Percentiles rank a stretch among this genome's conserved stretches.
phyloP scores from a whole-genome alignment of 1,139 yeast genomes.

The Tardiomyces blankii region DNA sequence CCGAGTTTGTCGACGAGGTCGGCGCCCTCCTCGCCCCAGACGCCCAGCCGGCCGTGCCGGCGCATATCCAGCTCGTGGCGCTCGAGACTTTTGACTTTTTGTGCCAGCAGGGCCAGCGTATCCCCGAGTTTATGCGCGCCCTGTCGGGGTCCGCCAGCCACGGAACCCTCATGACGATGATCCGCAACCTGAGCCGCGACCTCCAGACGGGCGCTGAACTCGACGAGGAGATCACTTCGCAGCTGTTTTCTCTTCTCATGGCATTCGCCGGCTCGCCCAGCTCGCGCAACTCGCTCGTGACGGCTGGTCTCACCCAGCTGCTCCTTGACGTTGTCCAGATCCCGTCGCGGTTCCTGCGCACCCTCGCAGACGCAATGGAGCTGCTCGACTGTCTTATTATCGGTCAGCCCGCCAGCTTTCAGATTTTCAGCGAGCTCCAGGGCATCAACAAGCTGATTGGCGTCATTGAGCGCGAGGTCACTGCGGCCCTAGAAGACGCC shows the following conservation, averaged over 20 bases:
- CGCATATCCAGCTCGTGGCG: conserved; percentile 46
- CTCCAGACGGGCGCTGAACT: conserved; percentile 29
- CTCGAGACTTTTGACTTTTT: conserved; percentile 61
- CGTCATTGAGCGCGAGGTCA: conserved; percentile 56
- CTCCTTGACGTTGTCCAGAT: conserved; percentile 51
- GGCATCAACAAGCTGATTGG: conserved; percentile 59
- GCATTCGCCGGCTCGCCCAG: conserved; percentile 18
- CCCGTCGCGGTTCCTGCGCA: conserved; percentile 39
- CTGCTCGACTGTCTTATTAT: conserved; percentile 44
- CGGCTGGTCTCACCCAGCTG: conserved; percentile 66
- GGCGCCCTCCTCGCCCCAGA: conserved; percentile 61
- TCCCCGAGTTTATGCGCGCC: conserved; percentile 69
- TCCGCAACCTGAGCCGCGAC: conserved; percentile 49
- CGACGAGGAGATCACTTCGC: conserved; percentile 20
- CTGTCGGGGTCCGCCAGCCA: conserved; percentile 86
- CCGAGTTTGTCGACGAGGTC: conserved; percentile 58
- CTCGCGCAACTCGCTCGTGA: conserved; percentile 31
- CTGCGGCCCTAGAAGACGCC: conserved; percentile 41
- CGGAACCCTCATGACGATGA: conserved; percentile 65
- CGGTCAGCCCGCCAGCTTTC: conserved; percentile 38
- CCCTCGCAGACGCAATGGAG: conserved; percentile 57
- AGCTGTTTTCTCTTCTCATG: conserved; percentile 19
- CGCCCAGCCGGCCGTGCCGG: conserved; percentile 30
- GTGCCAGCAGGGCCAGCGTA: conserved; percentile 58
- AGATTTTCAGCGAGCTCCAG: conserved; percentile 50